Conservation (phyloP, 805 yeast species). For the Nakazawaea molendinolei region DNA sequence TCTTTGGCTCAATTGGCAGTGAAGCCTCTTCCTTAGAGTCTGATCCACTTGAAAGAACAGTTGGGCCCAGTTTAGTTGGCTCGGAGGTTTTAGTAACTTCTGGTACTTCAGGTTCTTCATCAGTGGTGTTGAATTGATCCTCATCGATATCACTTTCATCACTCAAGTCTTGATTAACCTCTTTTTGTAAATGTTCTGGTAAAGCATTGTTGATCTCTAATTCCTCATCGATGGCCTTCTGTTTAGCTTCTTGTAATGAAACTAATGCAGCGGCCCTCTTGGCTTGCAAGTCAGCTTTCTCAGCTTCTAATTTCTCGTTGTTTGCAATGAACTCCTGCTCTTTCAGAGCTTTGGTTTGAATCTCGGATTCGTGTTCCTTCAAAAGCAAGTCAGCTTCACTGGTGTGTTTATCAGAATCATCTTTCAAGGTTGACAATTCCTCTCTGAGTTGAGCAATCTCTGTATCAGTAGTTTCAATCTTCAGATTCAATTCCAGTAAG, state of each 20-base stretch:
- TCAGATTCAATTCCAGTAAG: constrained; percentile 35
- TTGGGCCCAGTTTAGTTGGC: too few relatives aligned
- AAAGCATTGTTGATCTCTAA: constrained; percentile 40
- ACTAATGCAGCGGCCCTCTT: constrained; percentile 30
- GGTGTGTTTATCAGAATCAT: constrained; percentile 22
- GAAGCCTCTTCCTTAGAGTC: too few relatives aligned
- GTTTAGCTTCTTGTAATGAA: constrained; percentile 30
- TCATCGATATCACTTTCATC: constrained; percentile 24
- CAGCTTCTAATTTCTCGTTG: constrained; percentile 31
- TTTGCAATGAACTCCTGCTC: constrained; percentile 24
- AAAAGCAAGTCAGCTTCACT: constrained; percentile 19
- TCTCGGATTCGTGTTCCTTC: constrained; percentile 14
- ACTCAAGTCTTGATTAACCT: constrained; percentile 20
- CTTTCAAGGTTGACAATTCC: constrained; percentile 26
- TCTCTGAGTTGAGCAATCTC: constrained; percentile 34
- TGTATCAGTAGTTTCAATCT: constrained; percentile 35
- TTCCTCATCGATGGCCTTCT: constrained; percentile 33
- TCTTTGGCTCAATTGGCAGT: too few relatives aligned
- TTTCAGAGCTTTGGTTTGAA: constrained; percentile 22
- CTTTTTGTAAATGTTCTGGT: constrained; percentile 45
- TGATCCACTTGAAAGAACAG: too few relatives aligned
- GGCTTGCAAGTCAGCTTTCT: constrained; percentile 33
- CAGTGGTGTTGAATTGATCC: constrained; percentile 20
- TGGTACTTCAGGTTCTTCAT: constrained; percentile 25
- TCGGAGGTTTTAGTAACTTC: constrained; percentile 14